Conservation (phyloP, 208 protist genomes). For the Leishmania lainsoni region DNA sequence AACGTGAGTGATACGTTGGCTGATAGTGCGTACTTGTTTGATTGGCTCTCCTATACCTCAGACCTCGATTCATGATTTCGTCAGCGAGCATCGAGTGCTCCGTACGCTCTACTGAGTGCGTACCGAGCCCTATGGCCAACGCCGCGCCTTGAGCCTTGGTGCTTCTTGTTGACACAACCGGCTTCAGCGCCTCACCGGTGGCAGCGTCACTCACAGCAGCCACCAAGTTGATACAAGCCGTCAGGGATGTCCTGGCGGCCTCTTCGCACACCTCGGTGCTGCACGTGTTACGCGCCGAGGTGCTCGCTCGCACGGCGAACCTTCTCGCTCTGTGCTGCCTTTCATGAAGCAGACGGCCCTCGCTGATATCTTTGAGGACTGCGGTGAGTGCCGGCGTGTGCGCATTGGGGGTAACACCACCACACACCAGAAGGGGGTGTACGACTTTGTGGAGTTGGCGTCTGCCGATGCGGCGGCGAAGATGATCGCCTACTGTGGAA, state of each 20-base stretch:
- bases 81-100: not conserved
- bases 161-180: not conserved
- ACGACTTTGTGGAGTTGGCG: slow-evolving; percentile 70
- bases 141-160: not conserved
- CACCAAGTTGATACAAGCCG: not conserved
- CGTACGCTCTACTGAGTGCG: not conserved
- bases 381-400: slow-evolving; percentile 46
- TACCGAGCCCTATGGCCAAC: not conserved
- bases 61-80: not conserved
- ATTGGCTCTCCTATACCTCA: not conserved
- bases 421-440: slow-evolving; percentile 58
- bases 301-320: slow-evolving; percentile 59
- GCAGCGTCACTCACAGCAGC: slow-evolving; percentile 3
- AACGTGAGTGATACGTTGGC: not conserved
- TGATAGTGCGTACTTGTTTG: not conserved
- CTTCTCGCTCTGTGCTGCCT: slow-evolving; percentile 52
- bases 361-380: slow-evolving; percentile 44
- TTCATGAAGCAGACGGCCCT: slow-evolving; percentile 51
- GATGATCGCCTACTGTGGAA: slow-evolving; percentile 47
- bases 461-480: slow-evolving; percentile 27
- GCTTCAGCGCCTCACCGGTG: not conserved
- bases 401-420: slow-evolving; percentile 53
- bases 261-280: slow-evolving; percentile 15
- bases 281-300: slow-evolving; percentile 19
- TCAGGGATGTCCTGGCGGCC: slow-evolving; percentile 4